Base-by-base conservation (phyloP, 1,284 basidiomycete species). In the Cystobasidium sp. region DNA sequence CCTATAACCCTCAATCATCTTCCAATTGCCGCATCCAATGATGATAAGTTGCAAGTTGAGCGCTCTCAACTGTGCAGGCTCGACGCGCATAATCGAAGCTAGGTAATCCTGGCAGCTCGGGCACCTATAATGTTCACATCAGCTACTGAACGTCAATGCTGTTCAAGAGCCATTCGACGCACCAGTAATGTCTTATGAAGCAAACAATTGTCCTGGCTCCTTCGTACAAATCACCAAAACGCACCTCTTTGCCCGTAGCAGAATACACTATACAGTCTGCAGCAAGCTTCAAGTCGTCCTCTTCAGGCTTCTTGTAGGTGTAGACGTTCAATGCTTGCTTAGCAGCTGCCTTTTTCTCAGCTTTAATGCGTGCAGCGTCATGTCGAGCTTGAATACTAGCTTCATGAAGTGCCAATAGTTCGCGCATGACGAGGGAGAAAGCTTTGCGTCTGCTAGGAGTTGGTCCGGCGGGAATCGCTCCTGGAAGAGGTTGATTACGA, bases 101-200 rank as follows among this genome's bases (percentile, higher is more conserved):
- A 65, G 51, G 39, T 65, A 73, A 53, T 73, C 70, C 53, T 66
- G 70, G 55, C 70, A 73, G n/a, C 59, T 64, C 18, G 70, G 70
- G 43, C 70, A 64, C 61, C 68, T 70, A n/a, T n/a, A 39, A 18
- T 0, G 18, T 31, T 39, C 1, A 41, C 47, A 39, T 39, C 14
- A 37, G 24, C 64, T 53, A 24, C 64, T 53, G 18, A 12, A 55
- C 18, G 16, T n/a, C 61, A 22, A 41, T 51, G 63, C n/a, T 43
- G 41, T 56, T 31, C 3, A 20, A 10, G 20, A 22, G n/a, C 16
- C 1, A 12, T 6, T 43, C 10, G 6, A 49, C 58, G 62, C 43
- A 71, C 69, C 63, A 66, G 37, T 66, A 66, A 44, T 73, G 70
- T 22, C 70, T 41, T 10, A 66, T 73, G 22, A 73, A 66, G 70